Evolutionary conservation across 2,329 filamentous ascomycete species (phyloP).

Genomic region (Drechslerella coelobrocha): DNA sequence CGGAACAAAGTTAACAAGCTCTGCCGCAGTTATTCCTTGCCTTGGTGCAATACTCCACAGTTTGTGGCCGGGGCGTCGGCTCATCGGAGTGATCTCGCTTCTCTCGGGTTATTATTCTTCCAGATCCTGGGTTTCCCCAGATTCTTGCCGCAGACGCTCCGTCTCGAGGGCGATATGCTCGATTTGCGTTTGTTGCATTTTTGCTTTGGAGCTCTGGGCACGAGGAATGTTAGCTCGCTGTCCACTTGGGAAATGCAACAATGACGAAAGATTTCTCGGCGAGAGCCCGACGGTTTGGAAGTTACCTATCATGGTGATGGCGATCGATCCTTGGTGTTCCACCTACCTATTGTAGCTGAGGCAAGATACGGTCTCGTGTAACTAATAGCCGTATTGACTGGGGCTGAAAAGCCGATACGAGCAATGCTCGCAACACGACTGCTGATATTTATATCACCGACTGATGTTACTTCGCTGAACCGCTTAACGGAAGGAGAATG

Average conservation of each 20-base stretch:
- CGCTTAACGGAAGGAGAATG: no score
- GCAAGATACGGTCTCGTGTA: no score
- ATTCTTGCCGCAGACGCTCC: conserved; percentile 28
- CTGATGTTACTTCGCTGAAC: no score
- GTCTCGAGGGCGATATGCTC: conserved; percentile 3
- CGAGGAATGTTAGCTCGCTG: conserved; percentile 1
- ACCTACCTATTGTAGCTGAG: no score
- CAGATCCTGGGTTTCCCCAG: conserved; percentile 27
- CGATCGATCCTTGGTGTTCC: no score
- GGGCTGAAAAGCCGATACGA: no score
- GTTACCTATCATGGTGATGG: no score
- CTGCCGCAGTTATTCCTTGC: conserved; percentile 43
- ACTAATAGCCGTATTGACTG: no score
- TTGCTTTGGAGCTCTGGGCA: not conserved
- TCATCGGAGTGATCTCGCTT: conserved; percentile 18
- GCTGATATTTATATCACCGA: no score
- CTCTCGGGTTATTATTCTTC: conserved; percentile 11
- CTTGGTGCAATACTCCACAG: not conserved
- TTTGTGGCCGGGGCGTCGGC: conserved; percentile 5
- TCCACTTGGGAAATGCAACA: conserved; percentile 1
- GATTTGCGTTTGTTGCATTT: conserved; percentile 13
- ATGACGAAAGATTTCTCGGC: not conserved
- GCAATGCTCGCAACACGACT: no score
- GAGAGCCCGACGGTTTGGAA: conserved; percentile 8
- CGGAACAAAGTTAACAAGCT: no score